Base-by-base conservation (phyloP, 805 yeast species). In the Yarrowia yakushimensis region DNA sequence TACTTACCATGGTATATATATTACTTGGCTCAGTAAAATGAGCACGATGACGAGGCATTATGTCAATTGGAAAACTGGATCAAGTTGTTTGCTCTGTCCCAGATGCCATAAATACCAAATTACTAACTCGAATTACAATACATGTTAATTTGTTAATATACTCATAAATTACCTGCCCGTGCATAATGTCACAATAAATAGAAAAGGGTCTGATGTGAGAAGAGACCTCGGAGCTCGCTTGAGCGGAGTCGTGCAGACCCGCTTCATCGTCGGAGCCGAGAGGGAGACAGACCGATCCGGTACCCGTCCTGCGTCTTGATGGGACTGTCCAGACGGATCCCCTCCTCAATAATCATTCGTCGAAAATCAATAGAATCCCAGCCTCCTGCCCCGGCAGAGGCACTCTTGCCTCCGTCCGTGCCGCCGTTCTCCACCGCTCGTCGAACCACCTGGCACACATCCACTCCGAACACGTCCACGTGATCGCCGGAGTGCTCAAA, bases 381-480 rank as follows among this genome's bases (percentile, higher is more conserved):
- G 46, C 27, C 15, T 7, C 57, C 41, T 5, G 60, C 5, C 18
- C 39, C 39, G 20, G 60, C 28, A 28, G 60, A 48, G 1, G 30
- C 41, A 10, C 20, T 23, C 39, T 54, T 39, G 39, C 28, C 46
- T 4, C 46, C 60, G 20, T 54, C 60, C 10, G 25, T 1, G 18
- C 36, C 60, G 17, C 46, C 42, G 30, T 42, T 57, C 52, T 73
- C 78, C 37, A 76, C 77, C 7, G 81, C 83, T n/a, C 82, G 70
- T 63, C 76, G 72, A 5, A 80, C 78, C 23, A 80, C 81, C 41
- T 81, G 76, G 65, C 81, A 79, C 33, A 82, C 75, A 69, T 83
- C 86, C 52, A 83, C 84, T 10, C 86, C 86, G 71, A 82, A 82
- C 39, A 82, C 77, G 69, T 83, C 62, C 15, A 41, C 52, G 18